A percentile compares a stretch with the other conserved stretches of the same genome.
Conservation (phyloP, 306 rosid genomes). For the Sophora flavescens region DNA sequence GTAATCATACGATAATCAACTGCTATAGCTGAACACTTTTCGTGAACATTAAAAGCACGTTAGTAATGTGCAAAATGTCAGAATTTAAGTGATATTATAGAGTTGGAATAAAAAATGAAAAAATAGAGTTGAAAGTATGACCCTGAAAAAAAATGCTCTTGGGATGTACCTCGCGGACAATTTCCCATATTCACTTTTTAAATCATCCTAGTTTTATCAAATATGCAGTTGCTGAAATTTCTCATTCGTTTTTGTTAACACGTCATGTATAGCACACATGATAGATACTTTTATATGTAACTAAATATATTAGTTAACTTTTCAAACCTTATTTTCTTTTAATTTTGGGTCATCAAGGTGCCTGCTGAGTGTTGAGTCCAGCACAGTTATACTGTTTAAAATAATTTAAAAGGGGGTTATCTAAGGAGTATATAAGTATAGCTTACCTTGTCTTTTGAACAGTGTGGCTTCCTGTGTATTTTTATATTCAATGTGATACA, state of each 20-base stretch:
- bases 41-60: neutral
- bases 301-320: neutral
- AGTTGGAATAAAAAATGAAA: neutral
- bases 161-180: constrained; percentile 1
- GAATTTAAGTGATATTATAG: neutral
- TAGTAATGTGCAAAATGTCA: neutral
- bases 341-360: constrained; percentile 16
- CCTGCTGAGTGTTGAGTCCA: constrained; percentile 7
- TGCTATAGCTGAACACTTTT: neutral
- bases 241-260: neutral
- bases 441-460: constrained; percentile 23
- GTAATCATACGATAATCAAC: constrained; percentile 48
- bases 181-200: neutral
- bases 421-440: neutral
- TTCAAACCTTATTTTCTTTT: constrained; percentile 33
- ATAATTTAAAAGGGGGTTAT: constrained; percentile 36
- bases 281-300: neutral
- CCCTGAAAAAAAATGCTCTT: constrained; percentile 10
- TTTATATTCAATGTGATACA: too few relatives aligned
- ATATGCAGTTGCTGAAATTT: neutral
- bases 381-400: constrained; percentile 12
- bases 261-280: neutral
- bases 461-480: too few relatives aligned
- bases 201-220: neutral
- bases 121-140: constrained; percentile 4